A percentile compares a stretch with the other conserved stretches of the same genome.
These are phyloP conservation scores for Agaricus subrufescens DNA, from an alignment of 768 basidiomycete genomes.

Conservation along the genomic window DNA sequence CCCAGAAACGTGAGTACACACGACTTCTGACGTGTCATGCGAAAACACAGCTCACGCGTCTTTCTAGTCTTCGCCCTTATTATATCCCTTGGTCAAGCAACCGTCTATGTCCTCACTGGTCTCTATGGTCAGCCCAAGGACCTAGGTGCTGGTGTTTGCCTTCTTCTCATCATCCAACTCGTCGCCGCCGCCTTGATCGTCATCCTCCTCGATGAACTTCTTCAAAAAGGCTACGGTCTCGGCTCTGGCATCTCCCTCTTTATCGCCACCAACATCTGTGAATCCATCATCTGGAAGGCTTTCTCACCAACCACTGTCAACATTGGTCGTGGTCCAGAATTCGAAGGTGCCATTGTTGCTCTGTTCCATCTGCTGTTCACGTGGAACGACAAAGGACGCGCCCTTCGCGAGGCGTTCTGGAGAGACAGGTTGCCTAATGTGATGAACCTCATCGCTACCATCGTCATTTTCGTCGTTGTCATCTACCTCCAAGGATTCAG, in stretches of 20 bases:
- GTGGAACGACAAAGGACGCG: slow-evolving; percentile 97
- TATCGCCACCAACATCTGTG: slow-evolving; percentile 99
- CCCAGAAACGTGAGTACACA: slow-evolving; percentile 81
- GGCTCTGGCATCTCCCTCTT: slow-evolving; percentile 98
- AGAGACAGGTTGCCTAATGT: slow-evolving; percentile 94
- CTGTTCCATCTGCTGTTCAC: slow-evolving; percentile 98
- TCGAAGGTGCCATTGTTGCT: slow-evolving; percentile 94
- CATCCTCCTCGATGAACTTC: slow-evolving; percentile 96
- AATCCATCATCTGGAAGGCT: slow-evolving; percentile 99
- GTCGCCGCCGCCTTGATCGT: slow-evolving; percentile 93
- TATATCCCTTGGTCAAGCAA: slow-evolving; percentile 94
- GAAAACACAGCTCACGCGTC: background rate
- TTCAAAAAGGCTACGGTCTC: slow-evolving; percentile 98
- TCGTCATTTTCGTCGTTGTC: slow-evolving; percentile 87
- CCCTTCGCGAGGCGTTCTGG: slow-evolving; percentile 97
- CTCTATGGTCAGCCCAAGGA: slow-evolving; percentile 93
- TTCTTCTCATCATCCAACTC: slow-evolving; percentile 94
- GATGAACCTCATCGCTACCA: slow-evolving; percentile 95
- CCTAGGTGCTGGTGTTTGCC: slow-evolving; percentile 94
- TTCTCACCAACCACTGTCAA: slow-evolving; percentile 98
- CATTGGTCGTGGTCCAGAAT: slow-evolving; percentile 97
- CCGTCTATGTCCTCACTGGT: slow-evolving; percentile 95
- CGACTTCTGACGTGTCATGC: background rate
- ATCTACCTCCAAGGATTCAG: slow-evolving; percentile 99
- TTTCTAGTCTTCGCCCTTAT: slow-evolving; percentile 89